Percentiles rank a stretch among this genome's conserved stretches.
phyloP scores from a whole-genome alignment of 257 asterid genomes.

The Galeopsis tetrahit region DNA sequence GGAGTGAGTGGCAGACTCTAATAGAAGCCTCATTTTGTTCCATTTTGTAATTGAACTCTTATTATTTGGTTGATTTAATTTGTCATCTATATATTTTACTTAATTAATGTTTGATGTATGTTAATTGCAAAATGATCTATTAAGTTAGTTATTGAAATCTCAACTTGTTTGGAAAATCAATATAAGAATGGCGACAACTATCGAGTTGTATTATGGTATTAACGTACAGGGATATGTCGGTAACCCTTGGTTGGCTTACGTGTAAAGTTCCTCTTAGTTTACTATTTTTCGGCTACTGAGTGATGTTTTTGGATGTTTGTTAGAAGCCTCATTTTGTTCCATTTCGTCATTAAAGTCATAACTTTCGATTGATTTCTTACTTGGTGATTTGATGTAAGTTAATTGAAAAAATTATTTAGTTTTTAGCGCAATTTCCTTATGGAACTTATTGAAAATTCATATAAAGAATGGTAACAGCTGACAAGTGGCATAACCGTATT shows the following conservation, averaged over 20 bases:
- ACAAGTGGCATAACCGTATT: conserved; percentile 1
- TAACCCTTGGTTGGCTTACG: neutral
- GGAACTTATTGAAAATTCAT: neutral
- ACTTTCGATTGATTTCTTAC: neutral
- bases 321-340: neutral
- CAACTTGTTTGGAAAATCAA: neutral
- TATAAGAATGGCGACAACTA: conserved; percentile 6
- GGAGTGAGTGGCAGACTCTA: conserved; percentile 7
- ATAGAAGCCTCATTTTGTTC: neutral
- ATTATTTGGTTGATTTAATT: neutral
- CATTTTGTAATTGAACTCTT: neutral
- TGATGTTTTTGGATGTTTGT: neutral
- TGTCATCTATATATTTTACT: neutral
- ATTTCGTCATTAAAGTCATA: neutral
- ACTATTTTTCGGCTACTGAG: neutral
- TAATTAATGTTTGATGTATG: neutral
- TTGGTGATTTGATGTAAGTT: neutral
- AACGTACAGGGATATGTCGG: neutral
- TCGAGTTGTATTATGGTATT: neutral
- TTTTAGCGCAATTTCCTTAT: neutral
- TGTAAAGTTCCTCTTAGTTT: neutral
- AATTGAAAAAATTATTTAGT: neutral
- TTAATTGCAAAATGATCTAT: neutral
- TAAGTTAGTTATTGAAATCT: conserved; percentile 13
- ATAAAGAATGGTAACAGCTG: conserved; percentile 10